Conservation (phyloP, 495 filamentous ascomycete genomes). For the Tuber magnatum region DNA sequence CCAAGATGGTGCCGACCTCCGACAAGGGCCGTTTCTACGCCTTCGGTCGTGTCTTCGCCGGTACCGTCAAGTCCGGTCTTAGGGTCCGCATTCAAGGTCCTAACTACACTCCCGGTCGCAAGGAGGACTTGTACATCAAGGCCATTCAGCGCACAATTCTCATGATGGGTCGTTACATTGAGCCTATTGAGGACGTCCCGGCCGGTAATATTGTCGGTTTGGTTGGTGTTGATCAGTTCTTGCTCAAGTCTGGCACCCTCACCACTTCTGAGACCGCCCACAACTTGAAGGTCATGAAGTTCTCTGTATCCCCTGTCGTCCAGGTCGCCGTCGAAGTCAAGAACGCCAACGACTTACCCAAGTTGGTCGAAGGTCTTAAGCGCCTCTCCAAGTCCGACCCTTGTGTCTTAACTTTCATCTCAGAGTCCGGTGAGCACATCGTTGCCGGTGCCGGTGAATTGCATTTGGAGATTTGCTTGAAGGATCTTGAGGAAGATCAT, state of each 20-base stretch:
- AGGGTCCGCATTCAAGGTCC: constrained; percentile 99
- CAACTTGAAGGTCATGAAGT: constrained; percentile 99
- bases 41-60: constrained; percentile 99
- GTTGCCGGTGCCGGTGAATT: constrained; percentile 99
- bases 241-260: constrained; percentile 99
- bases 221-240: constrained; percentile 99
- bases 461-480: constrained; percentile 99
- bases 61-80: constrained; percentile 91
- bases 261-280: constrained; percentile 95
- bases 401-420: constrained; percentile 85
- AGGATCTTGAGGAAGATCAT: constrained; percentile 99
- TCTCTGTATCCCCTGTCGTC: constrained; percentile 99
- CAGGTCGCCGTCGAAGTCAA: constrained; percentile 98
- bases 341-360: constrained; percentile 99
- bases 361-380: constrained; percentile 99
- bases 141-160: constrained; percentile 98
- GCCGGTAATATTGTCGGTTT: constrained; percentile 99
- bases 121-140: constrained; percentile 99
- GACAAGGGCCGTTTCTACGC: constrained; percentile 99
- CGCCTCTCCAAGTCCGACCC: constrained; percentile 99
- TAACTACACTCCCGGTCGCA: constrained; percentile 96
- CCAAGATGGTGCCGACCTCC: constrained; percentile 99
- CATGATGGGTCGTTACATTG: constrained; percentile 99
- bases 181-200: constrained; percentile 98
- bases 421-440: constrained; percentile 92